Percentiles rank a stretch among this genome's conserved stretches.
Evolutionary conservation across 345 rosid genomes (phyloP).

Genomic region (Populus deltoides): DNA sequence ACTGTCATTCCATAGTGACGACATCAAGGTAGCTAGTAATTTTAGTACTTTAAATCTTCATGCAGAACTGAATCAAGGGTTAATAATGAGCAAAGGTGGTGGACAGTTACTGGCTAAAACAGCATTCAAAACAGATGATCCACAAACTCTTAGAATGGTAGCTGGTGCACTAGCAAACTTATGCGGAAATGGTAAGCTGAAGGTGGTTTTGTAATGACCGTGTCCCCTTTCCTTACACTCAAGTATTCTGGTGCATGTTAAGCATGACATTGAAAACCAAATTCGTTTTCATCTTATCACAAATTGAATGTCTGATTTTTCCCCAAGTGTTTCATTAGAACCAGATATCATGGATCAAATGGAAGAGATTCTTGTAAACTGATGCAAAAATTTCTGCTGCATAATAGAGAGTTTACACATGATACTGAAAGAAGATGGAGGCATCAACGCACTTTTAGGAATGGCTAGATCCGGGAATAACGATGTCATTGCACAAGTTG

Average conservation of each 20-base stretch:
- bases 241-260: background rate
- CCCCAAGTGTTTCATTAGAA: background rate
- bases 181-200: conserved; percentile 81
- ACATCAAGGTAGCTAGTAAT: background rate
- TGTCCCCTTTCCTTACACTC: background rate
- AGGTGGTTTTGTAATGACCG: background rate
- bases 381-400: conserved; percentile 4
- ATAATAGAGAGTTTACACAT: conserved; percentile 61
- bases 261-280: background rate
- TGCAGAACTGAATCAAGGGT: conserved; percentile 74
- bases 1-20: background rate
- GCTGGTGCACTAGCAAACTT: conserved; percentile 93
- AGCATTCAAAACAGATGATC: conserved; percentile 74
- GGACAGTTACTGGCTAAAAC: conserved; percentile 67
- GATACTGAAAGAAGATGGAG: conserved; percentile 79
- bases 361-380: background rate
- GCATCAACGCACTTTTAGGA: conserved; percentile 68
- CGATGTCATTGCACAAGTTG: conserved; percentile 85
- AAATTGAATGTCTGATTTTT: no score
- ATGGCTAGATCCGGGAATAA: conserved; percentile 57
- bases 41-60: background rate
- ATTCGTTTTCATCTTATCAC: no score
- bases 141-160: conserved; percentile 90
- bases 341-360: background rate
- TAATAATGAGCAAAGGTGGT: conserved; percentile 88